Base-by-base conservation (phyloP, 305 asterid species). In the Solanum aculeatissimum region DNA sequence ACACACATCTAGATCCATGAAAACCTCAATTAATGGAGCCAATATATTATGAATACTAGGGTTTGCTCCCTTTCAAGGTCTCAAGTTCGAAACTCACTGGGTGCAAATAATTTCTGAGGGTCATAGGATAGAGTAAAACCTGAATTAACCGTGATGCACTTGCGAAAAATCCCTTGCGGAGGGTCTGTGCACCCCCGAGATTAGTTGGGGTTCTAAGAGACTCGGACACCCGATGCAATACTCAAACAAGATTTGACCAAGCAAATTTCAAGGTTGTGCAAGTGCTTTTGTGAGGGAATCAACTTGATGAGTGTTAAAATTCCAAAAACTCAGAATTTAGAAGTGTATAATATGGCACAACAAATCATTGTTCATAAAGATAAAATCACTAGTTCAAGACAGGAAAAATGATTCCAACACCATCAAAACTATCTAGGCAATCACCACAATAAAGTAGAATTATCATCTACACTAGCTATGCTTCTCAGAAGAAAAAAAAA, bases 401-500 rank as follows among this genome's bases (percentile, higher is more conserved):
- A 49, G 29, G 29, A 29, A 51, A 51, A 15, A 18, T 19, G 57
- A 54, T 55, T 49, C 68, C 82, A 71, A 54, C 29, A 43, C 18
- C 51, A 75, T 58, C 79, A 84, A 74, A 43, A 84, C 40, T 62
- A 70, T 45, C 40, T 32, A 7, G 35, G 21, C 19, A 45, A 23
- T 75, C 69, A 29, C 47, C 42, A 51, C 51, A n/a, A 77, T 55
- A 60, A 60, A 60, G n/a, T 43, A 16, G 49, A 23, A 60, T 42
- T 3, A 32, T 47, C 83, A 78, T 78, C 80, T 78, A 84, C 58
- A 84, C 70, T 84, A 65, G 43, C 83, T 72, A 78, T 51, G 4
- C 70, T 78, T 42, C 12, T 85, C 55, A 71, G 5, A 38, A 6
- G 12, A 43, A 25, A 79, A 54, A 49, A 27, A 62, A 68, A 68